Percentiles rank a stretch among this genome's conserved stretches.
Conservation (phyloP, 2,329 filamentous ascomycete genomes). For the Aspergillus puulaauensis region DNA sequence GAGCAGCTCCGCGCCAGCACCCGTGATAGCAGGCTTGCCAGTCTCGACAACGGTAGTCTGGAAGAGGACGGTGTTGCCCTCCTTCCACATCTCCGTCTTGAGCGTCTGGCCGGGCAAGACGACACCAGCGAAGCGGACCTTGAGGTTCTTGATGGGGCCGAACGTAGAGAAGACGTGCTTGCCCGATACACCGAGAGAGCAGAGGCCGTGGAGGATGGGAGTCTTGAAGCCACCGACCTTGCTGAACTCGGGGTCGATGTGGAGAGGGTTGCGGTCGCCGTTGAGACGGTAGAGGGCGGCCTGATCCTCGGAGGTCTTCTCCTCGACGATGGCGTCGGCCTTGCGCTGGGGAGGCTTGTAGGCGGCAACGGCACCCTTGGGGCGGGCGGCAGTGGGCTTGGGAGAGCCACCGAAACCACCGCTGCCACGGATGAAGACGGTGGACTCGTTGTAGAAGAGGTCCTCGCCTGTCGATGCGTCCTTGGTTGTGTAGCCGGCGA, state of each 20-base stretch:
- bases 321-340: slow-evolving; percentile 80
- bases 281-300: slow-evolving; percentile 90
- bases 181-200: slow-evolving; percentile 86
- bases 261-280: slow-evolving; percentile 93
- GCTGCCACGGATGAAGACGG: slow-evolving; percentile 86
- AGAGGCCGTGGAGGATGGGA: slow-evolving; percentile 95
- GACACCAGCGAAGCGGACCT: slow-evolving; percentile 84
- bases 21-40: slow-evolving; percentile 81
- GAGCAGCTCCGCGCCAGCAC: slow-evolving; percentile 74
- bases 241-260: slow-evolving; percentile 91
- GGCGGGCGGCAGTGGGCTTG: slow-evolving; percentile 65
- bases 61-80: slow-evolving; percentile 75
- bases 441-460: slow-evolving; percentile 94
- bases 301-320: slow-evolving; percentile 84
- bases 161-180: slow-evolving; percentile 87
- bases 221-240: slow-evolving; percentile 93
- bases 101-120: slow-evolving; percentile 88
- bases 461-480: slow-evolving; percentile 83
- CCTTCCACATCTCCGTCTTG: slow-evolving; percentile 92
- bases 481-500: slow-evolving; percentile 76
- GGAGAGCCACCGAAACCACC: slow-evolving; percentile 85
- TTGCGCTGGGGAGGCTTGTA: slow-evolving; percentile 75
- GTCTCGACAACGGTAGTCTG: slow-evolving; percentile 90
- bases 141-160: slow-evolving; percentile 84
- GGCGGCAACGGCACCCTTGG: slow-evolving; percentile 75